These are phyloP conservation scores for Aspergillus sp. DNA, from an alignment of 2,329 filamentous ascomycete species.

Conservation along the genomic window DNA sequence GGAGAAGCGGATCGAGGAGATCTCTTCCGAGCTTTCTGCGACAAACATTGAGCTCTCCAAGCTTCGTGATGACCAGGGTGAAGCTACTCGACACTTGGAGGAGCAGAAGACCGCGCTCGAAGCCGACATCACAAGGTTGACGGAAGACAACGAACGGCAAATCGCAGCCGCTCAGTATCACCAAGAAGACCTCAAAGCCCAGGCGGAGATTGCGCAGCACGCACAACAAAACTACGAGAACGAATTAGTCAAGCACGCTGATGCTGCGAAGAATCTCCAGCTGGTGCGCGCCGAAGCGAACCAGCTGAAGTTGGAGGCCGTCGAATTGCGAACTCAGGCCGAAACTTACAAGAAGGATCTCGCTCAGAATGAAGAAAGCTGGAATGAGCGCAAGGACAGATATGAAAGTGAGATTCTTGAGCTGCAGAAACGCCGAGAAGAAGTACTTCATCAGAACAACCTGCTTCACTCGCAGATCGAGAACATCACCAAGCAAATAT, in stretches of 20 bases:
- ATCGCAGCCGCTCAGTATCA: conserved; percentile 78
- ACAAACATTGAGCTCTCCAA: conserved; percentile 80
- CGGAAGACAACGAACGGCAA: conserved; percentile 79
- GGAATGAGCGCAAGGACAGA: conserved; percentile 76
- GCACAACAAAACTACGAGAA: conserved; percentile 95
- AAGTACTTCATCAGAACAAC: conserved; percentile 85
- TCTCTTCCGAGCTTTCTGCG: conserved; percentile 75
- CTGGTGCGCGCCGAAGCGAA: conserved; percentile 77
- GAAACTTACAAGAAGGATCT: conserved; percentile 81
- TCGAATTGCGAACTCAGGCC: conserved; percentile 73
- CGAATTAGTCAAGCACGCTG: conserved; percentile 91
- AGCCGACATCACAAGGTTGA: conserved; percentile 75
- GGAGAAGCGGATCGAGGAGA: conserved; percentile 77
- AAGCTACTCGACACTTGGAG: conserved; percentile 68
- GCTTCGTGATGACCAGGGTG: conserved; percentile 76
- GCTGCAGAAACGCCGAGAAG: conserved; percentile 74
- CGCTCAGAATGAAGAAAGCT: conserved; percentile 79
- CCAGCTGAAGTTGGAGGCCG: conserved; percentile 74
- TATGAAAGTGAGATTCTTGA: conserved; percentile 84
- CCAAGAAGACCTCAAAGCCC: conserved; percentile 86
- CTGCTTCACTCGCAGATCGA: conserved; percentile 88
- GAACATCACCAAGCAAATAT: conserved; percentile 75
- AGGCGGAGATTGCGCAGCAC: conserved; percentile 88
- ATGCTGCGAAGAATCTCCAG: conserved; percentile 85
- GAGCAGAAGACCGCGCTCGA: conserved; percentile 81